These are phyloP conservation scores for Quercus suber DNA, from an alignment of 306 rosid species.

Conservation along the genomic window DNA sequence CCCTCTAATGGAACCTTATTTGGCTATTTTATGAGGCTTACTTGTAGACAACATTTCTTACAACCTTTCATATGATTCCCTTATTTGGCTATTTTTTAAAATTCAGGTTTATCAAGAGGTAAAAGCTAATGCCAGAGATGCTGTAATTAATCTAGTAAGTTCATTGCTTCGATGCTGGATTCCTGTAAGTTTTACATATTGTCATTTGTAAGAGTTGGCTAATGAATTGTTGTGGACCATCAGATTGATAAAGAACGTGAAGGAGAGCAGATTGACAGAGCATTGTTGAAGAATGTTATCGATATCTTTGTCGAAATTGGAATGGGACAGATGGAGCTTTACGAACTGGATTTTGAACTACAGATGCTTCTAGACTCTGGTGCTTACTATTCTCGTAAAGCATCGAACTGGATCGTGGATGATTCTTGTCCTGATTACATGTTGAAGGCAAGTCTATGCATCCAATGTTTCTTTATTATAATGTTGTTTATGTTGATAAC, in stretches of 20 bases:
- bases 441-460: slow-evolving; percentile 58
- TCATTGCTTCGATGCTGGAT: background rate
- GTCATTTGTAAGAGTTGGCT: background rate
- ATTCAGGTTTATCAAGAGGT: slow-evolving; percentile 60
- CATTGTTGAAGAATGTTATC: slow-evolving; percentile 59
- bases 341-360: slow-evolving; percentile 60
- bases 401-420: slow-evolving; percentile 63
- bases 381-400: slow-evolving; percentile 65
- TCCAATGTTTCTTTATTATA: slow-evolving; percentile 2
- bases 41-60: background rate
- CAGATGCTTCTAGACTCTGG: slow-evolving; percentile 59
- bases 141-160: slow-evolving; percentile 65
- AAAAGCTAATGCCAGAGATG: slow-evolving; percentile 48
- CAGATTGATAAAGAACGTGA: slow-evolving; percentile 85
- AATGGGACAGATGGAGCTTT: slow-evolving; percentile 54
- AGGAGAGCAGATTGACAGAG: slow-evolving; percentile 80
- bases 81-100: background rate
- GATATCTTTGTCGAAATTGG: slow-evolving; percentile 75
- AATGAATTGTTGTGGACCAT: slow-evolving; percentile 12
- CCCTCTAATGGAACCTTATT: background rate
- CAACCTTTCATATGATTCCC: background rate
- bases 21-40: background rate
- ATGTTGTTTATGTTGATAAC: background rate
- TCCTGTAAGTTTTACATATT: background rate
- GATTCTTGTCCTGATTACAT: slow-evolving; percentile 86